A percentile compares a stretch with the other conserved stretches of the same genome.
These are phyloP conservation scores for Chloranthus sessilifolius DNA, from an alignment of 164 flowering plant genomes.

Conservation along the genomic window DNA sequence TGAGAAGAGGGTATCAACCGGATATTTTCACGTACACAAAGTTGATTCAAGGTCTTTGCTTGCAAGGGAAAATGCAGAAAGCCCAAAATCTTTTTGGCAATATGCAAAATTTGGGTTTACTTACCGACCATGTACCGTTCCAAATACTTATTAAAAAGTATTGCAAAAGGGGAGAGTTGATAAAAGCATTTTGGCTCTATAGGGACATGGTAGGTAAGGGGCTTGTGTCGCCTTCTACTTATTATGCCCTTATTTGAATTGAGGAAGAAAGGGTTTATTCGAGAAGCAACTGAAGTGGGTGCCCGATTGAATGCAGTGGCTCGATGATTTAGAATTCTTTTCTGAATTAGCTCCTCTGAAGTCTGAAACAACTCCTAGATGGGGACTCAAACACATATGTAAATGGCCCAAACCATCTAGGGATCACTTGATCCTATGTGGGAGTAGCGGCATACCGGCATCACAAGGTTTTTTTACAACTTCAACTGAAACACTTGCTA, in stretches of 20 bases:
- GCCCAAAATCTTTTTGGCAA: constrained; percentile 39
- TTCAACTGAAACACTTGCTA: too few relatives aligned
- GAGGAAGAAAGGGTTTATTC: constrained; percentile 11
- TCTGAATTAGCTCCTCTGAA: too few relatives aligned
- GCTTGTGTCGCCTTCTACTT: constrained; percentile 11
- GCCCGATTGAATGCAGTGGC: neutral
- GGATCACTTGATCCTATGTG: too few relatives aligned
- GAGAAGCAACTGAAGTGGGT: constrained; percentile 15
- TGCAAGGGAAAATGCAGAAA: constrained; percentile 31
- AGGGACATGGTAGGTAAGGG: constrained; percentile 18
- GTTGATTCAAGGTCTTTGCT: constrained; percentile 49
- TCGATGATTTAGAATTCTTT: too few relatives aligned
- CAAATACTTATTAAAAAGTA: constrained; percentile 45
- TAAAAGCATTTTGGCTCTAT: constrained; percentile 36
- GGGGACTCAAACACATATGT: too few relatives aligned
- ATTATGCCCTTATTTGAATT: constrained; percentile 19
- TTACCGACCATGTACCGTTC: constrained; percentile 62
- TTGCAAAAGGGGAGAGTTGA: constrained; percentile 32
- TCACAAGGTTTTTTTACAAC: too few relatives aligned
- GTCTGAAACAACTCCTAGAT: too few relatives aligned
- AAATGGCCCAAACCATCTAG: too few relatives aligned
- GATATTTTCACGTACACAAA: constrained; percentile 67
- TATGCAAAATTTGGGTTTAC: constrained; percentile 33
- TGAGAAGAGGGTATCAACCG: constrained; percentile 41
- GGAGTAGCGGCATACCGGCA: too few relatives aligned